Base-by-base conservation (phyloP, 1,284 basidiomycete species). In the Butyriboletus appendiculatus region DNA sequence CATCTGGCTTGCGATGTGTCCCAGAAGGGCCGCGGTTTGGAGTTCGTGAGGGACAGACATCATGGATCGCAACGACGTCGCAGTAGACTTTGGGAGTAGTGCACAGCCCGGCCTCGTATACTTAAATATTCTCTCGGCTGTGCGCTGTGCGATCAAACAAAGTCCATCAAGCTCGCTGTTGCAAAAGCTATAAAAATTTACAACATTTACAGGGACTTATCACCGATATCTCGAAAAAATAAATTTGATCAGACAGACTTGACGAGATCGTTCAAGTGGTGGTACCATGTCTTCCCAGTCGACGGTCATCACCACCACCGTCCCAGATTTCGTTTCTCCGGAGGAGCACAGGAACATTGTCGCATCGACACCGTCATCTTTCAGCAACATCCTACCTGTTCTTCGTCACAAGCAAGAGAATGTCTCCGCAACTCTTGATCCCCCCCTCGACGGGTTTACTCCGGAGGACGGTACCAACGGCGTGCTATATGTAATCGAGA, bases 401-500 rank as follows among this genome's bases (percentile, higher is more conserved):
- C 75, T 95, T 48, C 80, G 84, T 56, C 86, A 90, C 74, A 79
- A 81, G 61, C 81, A 93, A 64, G 80, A 85, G 8, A 78, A 82
- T 62, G 88, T 94, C 35, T 76, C 81, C 5, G 74, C 92, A 38
- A 67, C 75, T 0, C 74, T 94, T 47, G 85, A 91, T 55, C 90
- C 91, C 28, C 76, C 83, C 4, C 67, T 90, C 45, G 77, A 81
- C 16, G 80, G 73, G 2, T 82, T 91, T 59, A 68, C 76, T 10
- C 63, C 73, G 2, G 73, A 79, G 39, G 81, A 86, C 56, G 64
- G 67, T 30, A 71, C 78, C 2, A 70, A 74, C 35, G 94, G 94
- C 16, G 82, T 81, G 0, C 73, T 96, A 4, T 94, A 88, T 65
- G 78, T 96, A 30, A 84, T 93, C 41, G 93, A 95, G 66, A 93